These are phyloP conservation scores for Citrullus amarus DNA, from an alignment of 306 rosid genomes.

Conservation along the genomic window DNA sequence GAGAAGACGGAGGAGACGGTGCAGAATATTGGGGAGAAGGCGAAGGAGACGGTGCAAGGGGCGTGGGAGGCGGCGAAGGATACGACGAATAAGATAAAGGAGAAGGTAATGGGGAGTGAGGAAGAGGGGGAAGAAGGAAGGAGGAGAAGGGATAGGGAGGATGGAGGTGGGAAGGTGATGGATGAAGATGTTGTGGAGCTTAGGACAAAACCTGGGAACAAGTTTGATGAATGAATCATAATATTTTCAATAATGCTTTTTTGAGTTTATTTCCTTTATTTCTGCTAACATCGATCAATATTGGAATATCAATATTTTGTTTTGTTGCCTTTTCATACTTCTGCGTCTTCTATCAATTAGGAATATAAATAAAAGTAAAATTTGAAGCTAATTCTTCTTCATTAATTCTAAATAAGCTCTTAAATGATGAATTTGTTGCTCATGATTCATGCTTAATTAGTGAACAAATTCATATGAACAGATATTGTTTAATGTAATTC, in stretches of 20 bases:
- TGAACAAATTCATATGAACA: too few species aligned
- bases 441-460: too few species aligned
- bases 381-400: too few species aligned
- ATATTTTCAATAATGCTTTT: too few species aligned
- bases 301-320: too few species aligned
- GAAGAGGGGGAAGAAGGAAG: neutral
- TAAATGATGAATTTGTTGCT: too few species aligned
- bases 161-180: neutral
- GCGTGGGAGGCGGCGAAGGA: slow-evolving; percentile 16
- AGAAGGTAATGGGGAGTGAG: slow-evolving; percentile 38
- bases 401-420: too few species aligned
- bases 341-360: too few species aligned
- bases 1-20: slow-evolving; percentile 5
- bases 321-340: too few species aligned
- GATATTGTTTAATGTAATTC: too few species aligned
- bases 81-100: slow-evolving; percentile 45
- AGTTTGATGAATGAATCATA: slow-evolving; percentile 1
- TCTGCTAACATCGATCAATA: neutral
- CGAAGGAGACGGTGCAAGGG: slow-evolving; percentile 6
- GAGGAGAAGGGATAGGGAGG: neutral
- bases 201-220: slow-evolving; percentile 17
- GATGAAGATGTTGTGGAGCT: slow-evolving; percentile 20
- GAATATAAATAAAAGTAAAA: too few species aligned
- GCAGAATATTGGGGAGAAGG: slow-evolving; percentile 1
- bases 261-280: too few species aligned